Conservation (phyloP, 306 rosid genomes). For the Adenanthera pavonina region DNA sequence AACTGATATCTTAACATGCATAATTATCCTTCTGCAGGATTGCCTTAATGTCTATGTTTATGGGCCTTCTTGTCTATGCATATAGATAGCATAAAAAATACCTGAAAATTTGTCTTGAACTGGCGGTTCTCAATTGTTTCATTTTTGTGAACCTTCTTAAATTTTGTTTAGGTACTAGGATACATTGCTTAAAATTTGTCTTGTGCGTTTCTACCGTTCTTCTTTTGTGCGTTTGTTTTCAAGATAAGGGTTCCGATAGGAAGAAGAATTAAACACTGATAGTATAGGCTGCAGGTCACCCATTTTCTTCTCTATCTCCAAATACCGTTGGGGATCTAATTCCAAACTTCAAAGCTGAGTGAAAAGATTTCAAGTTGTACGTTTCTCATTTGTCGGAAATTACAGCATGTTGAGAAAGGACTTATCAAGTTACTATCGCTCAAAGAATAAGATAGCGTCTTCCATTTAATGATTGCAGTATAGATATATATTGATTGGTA, state of each 20-base stretch:
- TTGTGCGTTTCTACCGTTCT: background rate
- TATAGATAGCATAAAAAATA: background rate
- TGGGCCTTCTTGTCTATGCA: background rate
- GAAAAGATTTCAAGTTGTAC: conserved; percentile 4
- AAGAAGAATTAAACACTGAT: conserved; percentile 5
- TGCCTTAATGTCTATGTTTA: background rate
- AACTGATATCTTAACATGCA: background rate
- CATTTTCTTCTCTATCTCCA: background rate
- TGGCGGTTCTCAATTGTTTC: background rate
- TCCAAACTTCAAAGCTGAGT: background rate
- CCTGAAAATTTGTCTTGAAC: background rate
- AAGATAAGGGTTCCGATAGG: background rate
- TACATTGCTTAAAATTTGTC: background rate
- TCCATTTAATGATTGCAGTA: background rate
- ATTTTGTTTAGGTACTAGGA: background rate
- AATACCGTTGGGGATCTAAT: background rate
- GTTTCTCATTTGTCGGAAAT: background rate
- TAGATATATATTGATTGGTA: background rate
- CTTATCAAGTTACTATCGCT: background rate
- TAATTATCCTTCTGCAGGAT: background rate
- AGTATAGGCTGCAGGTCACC: conserved; percentile 1
- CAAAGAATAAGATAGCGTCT: background rate
- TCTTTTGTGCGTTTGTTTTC: background rate
- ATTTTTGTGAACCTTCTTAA: background rate
- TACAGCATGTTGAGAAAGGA: background rate